Percentiles rank a stretch among this genome's conserved stretches.
These are phyloP conservation scores for Jamesozyma spencerorum DNA, from an alignment of 805 yeast genomes.

Conservation along the genomic window DNA sequence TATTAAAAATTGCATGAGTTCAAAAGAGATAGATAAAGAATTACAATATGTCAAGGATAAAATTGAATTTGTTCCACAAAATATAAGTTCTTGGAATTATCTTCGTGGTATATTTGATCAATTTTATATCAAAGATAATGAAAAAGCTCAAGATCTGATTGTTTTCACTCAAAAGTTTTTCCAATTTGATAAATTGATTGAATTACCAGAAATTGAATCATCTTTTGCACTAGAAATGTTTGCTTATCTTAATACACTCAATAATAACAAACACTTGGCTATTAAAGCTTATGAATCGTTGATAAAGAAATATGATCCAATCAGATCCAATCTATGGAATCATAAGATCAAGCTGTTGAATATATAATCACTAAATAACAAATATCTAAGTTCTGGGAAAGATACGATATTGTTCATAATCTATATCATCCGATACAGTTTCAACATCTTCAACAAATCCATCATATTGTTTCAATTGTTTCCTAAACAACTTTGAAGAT, in stretches of 20 bases:
- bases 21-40: conserved; percentile 34
- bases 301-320: conserved; percentile 47
- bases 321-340: conserved; percentile 54
- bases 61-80: conserved; percentile 62
- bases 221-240: conserved; percentile 57
- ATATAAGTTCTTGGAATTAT: conserved; percentile 83
- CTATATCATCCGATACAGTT: background rate
- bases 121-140: conserved; percentile 9
- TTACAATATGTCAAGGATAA: conserved; percentile 39
- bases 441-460: conserved; percentile 11
- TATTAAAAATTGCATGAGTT: conserved; percentile 16
- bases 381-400: conserved; percentile 22
- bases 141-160: conserved; percentile 31
- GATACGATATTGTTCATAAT: background rate
- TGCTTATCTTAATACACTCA: conserved; percentile 39
- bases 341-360: conserved; percentile 31
- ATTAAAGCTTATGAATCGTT: conserved; percentile 42
- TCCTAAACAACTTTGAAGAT: conserved; percentile 40
- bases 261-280: conserved; percentile 30
- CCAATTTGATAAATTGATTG: conserved; percentile 8
- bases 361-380: conserved; percentile 28
- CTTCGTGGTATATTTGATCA: conserved; percentile 45
- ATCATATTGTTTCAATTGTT: conserved; percentile 16
- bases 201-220: conserved; percentile 33
- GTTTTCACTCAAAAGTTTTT: conserved; percentile 39